Evolutionary conservation across 768 basidiomycete species (phyloP), one percentile per base, ranked within the genome.

Genomic region (Ramaria sp.): DNA sequence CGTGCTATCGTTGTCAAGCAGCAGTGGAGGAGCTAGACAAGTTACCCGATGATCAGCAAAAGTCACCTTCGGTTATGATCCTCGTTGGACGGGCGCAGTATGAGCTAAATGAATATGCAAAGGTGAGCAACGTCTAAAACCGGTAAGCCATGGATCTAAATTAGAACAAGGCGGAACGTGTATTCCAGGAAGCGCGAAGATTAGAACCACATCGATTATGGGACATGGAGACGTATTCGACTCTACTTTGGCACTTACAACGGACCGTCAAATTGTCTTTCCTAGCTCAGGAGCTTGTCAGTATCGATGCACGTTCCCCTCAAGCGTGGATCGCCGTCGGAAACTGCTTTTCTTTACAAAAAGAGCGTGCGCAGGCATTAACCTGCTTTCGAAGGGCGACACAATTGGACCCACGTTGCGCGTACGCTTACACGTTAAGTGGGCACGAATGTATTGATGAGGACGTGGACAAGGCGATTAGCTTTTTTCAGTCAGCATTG

Each of bases 401-500:
- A 20, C 86, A 94, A 69, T 70, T 97, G 68, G 91, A 92, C 68
- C 85, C 91, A 17, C 78, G 81, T 19, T 94, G 89, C 70, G 92
- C 93, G 63, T 98, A 98, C 70, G 92, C 93, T 62, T 95, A 89
- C 74, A 96, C 93, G 22, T 75, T 99, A 59, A 92, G 91, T 65
- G 96, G 96, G 51, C 94, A 98, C 70, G 96, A 99, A 76, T 89
- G 86, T 31, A 83, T 97, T 64, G 89, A 97, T 71, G 95, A 98
- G 65, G 92, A 98, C 74, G 75, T 91, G 62, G 90, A 95, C 64
- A 84, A 86, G 70, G 93, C 94, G 38, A 83, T 94, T 62, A 82
- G 79, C 59, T 94, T 90, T 75, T 99, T 94, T 69, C 84, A 96
- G 69, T 84, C 82, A 57, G 95, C 95, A 39, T 77, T 99, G 69